Evolutionary conservation across 2,329 filamentous ascomycete species (phyloP), one percentile per base, ranked within the genome.

Genomic region (Emmonsiellopsis sp.): DNA sequence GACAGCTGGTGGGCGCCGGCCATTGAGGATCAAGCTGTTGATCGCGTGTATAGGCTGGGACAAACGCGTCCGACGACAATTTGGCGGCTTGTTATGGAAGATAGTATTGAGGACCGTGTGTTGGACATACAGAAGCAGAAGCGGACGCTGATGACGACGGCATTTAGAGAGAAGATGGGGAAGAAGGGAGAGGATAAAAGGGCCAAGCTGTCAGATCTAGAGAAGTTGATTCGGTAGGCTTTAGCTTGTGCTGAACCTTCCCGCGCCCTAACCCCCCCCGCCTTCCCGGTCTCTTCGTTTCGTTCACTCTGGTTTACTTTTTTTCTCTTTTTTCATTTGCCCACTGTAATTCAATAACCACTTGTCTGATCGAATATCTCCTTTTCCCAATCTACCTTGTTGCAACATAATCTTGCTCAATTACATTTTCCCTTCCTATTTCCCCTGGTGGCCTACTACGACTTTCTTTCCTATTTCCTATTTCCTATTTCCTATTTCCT

Each of bases 1-100:
- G 90, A 95, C 67, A 87, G 82, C 55, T 95, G 88, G 90, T 95
- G 90, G 87, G 89, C 90, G 1, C 90, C 90, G 0, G 89, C 89
- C 0, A 93, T 95, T 53, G 90, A 95, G 68, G 89, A 95, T 60
- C 90, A 95, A 66, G 91, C 91, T 3, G 79, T 95, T 2, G 90
- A 95, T 65, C 85, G 90, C 4, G 89, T 95, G 6, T 88, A 95
- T 65, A 80, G 90, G 0, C 76, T 95, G 0, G 90, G 90, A 0
- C 91, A 95, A 71, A 91, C 79, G 58, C 80, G 86, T 39, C 79
- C 84, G 56, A 90, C 86, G 0, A 90, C 82, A 1, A 84, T 95
- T 1, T 93, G 88, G 76, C 77, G 89, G 46, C 74, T 95, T 8
- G 81, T 95, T 1, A 86, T 95, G 72, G 86, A 95, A 61, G 80